phyloP scores from a whole-genome alignment of 768 basidiomycete species.

The Phanerochaete sordida region DNA sequence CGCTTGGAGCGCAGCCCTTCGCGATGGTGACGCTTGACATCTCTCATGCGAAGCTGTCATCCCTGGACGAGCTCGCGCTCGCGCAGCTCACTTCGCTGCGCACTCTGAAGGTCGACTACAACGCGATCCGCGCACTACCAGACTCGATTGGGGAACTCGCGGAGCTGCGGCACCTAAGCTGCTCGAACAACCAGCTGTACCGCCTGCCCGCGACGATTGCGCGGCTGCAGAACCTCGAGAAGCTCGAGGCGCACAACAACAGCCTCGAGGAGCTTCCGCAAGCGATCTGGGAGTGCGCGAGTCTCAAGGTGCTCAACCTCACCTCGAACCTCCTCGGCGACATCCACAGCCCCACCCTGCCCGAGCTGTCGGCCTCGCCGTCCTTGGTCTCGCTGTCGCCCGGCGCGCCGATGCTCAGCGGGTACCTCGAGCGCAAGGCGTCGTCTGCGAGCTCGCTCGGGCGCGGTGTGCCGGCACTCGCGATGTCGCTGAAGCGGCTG shows the following conservation, averaged over 20 bases:
- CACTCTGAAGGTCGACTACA: conserved; percentile 76
- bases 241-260: conserved; percentile 89
- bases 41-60: conserved; percentile 83
- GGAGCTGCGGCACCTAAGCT: conserved; percentile 70
- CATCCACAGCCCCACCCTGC: conserved; percentile 29
- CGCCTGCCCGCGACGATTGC: conserved; percentile 76
- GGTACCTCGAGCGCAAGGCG: conserved; percentile 38
- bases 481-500: conserved; percentile 68
- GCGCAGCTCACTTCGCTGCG: conserved; percentile 70
- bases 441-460: conserved; percentile 33
- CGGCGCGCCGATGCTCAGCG: conserved; percentile 3
- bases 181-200: conserved; percentile 88
- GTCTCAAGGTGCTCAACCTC: conserved; percentile 70
- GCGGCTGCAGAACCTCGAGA: conserved; percentile 65
- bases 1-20: conserved; percentile 41
- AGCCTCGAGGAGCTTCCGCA: conserved; percentile 72
- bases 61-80: conserved; percentile 71
- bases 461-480: conserved; percentile 49
- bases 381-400: conserved; percentile 1
- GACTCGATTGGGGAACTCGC: conserved; percentile 75
- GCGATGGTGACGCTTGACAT: conserved; percentile 78
- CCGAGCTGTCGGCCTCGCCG: not conserved
- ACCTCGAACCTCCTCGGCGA: conserved; percentile 81
- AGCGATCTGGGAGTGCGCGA: conserved; percentile 80
- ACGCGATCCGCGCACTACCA: conserved; percentile 80